Evolutionary conservation across 1,284 basidiomycete genomes (phyloP), one percentile per base, ranked within the genome.

Genomic region (Prillingera fragicola): DNA sequence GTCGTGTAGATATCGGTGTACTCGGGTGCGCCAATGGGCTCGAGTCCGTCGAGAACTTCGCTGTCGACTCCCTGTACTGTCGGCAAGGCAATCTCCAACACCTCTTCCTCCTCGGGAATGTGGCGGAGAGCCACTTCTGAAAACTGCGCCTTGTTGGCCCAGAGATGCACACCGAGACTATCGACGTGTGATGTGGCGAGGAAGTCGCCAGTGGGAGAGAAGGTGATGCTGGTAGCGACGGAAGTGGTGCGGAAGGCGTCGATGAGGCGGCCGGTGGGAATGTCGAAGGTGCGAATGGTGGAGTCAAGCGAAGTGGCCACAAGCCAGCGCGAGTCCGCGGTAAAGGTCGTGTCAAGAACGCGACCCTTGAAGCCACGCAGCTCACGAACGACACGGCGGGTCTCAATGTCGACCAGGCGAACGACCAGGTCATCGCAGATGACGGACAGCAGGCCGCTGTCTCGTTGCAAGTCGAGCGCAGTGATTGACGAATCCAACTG

Each of bases 91-190:
- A 84, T 78, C 36, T 86, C 81, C 4, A 75, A 70, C 6, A 85
- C 73, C 41, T 88, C 83, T 26, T 83, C 81, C 53, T 92, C 86
- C 31, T 80, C 77, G 13, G 57, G 52, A 14, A 94, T 77, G 40
- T 82, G 83, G 52, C 83, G 81, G 63, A 95, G 80, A 2, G 89
- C 78, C 8, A 96, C 79, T 44, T 94, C 86, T 0, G 82, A 72
- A 67, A 92, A 97, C 63, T 96, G 94, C 14, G 91, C 87, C 45
- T 90, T 83, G 71, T 99, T 98, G 17, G 91, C 89, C 91, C 95
- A 99, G 12, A 99, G 78, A 66, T 86, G 92, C 5, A 99, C 80
- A 5, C 92, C 95, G 33, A 96, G 83, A 48, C 84, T 90, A 62
- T 95, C 92, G 3, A 94, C 83, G 68, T 99, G 95, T 0, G 88